Conservation (phyloP, 257 asterid genomes). For the Rhazya stricta region DNA sequence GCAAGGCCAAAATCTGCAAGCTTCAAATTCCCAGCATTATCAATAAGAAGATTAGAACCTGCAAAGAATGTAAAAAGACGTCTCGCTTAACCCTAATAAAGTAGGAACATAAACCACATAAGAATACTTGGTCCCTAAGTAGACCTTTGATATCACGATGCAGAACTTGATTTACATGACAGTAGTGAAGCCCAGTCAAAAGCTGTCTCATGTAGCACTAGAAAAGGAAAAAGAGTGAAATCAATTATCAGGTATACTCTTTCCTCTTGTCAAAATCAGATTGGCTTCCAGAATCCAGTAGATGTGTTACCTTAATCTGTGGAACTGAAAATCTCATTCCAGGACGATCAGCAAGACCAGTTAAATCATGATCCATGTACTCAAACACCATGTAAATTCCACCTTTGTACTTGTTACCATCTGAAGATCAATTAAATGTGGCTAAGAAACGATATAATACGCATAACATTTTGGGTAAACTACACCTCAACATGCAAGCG, state of each 20-base stretch:
- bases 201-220: slow-evolving; percentile 92
- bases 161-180: slow-evolving; percentile 90
- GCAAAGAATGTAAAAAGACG: slow-evolving; percentile 19
- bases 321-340: slow-evolving; percentile 79
- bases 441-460: neutral
- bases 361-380: slow-evolving; percentile 90
- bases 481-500: neutral
- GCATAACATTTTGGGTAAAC: neutral
- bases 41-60: slow-evolving; percentile 87
- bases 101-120: slow-evolving; percentile 13
- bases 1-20: slow-evolving; percentile 91
- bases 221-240: slow-evolving; percentile 34
- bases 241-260: slow-evolving; percentile 40
- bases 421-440: slow-evolving; percentile 30
- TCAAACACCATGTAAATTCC: slow-evolving; percentile 95
- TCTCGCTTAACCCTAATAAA: slow-evolving; percentile 13
- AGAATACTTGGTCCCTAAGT: slow-evolving; percentile 17
- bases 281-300: slow-evolving; percentile 6
- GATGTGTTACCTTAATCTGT: slow-evolving; percentile 66
- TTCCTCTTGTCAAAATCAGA: neutral
- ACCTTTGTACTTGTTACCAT: slow-evolving; percentile 82
- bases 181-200: slow-evolving; percentile 92
- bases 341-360: slow-evolving; percentile 95
- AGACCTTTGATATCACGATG: slow-evolving; percentile 92
- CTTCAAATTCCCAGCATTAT: slow-evolving; percentile 79